A percentile compares a stretch with the other conserved stretches of the same genome.
Evolutionary conservation across 1,284 basidiomycete genomes (phyloP).

Genomic region (Trametes hirsuta): DNA sequence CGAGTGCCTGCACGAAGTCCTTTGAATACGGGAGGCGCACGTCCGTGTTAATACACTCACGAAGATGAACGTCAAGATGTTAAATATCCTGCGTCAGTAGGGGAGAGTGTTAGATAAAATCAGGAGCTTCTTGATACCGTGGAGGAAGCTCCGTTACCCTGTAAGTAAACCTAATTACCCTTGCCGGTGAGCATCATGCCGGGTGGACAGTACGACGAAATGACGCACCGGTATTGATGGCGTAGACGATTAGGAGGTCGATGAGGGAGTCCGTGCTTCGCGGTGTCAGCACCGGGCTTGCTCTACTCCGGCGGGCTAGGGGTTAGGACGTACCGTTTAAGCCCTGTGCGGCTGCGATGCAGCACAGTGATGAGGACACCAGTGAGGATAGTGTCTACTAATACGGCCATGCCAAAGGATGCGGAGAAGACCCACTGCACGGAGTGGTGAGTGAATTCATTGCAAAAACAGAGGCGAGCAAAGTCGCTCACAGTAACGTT

Average conservation of each 20-base stretch:
- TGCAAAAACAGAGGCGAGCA: background rate
- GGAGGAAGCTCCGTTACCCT: background rate
- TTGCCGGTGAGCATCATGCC: background rate
- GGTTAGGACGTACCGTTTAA: background rate
- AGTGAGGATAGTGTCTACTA: slow-evolving; percentile 11
- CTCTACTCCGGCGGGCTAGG: background rate
- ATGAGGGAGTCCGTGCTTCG: background rate
- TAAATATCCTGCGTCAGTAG: slow-evolving; percentile 17
- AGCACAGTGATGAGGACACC: slow-evolving; percentile 3
- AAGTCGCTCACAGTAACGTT: background rate
- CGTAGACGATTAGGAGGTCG: slow-evolving; percentile 12
- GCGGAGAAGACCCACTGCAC: slow-evolving; percentile 6
- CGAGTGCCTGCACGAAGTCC: background rate
- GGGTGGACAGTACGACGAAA: slow-evolving; percentile 22
- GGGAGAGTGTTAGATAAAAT: no score
- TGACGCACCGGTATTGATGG: slow-evolving; percentile 39
- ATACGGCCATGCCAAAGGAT: slow-evolving; percentile 1
- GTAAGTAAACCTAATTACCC: background rate
- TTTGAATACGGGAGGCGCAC: background rate
- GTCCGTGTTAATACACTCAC: slow-evolving; percentile 29
- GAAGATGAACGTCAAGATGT: slow-evolving; percentile 47
- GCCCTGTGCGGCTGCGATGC: slow-evolving; percentile 8
- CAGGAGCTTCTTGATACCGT: background rate
- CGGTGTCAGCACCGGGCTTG: background rate
- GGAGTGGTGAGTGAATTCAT: background rate